Conservation (phyloP, 139 green algal genomes). For the Micractinium sp. region DNA sequence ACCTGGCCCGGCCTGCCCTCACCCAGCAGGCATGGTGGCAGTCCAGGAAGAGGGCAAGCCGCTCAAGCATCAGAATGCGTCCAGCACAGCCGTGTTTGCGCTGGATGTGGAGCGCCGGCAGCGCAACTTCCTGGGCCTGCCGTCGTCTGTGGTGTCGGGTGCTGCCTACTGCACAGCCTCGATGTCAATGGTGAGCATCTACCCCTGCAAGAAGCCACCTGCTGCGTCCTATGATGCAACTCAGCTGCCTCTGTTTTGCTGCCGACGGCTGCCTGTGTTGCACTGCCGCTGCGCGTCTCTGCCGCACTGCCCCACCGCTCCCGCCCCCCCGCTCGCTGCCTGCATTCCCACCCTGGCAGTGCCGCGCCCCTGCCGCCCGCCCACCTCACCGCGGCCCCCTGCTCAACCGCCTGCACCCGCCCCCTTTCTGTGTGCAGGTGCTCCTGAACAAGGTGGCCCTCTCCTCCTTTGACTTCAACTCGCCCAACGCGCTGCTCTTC, state of each 20-base stretch:
- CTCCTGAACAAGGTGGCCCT: conserved; percentile 90
- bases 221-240: background rate
- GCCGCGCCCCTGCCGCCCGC: too few relatives aligned
- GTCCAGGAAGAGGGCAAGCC: background rate
- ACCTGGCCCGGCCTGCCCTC: background rate
- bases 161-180: conserved; percentile 43
- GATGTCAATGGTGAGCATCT: conserved; percentile 50
- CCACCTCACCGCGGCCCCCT: background rate
- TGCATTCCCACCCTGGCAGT: too few relatives aligned
- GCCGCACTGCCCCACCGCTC: background rate
- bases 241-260: background rate
- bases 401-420: background rate
- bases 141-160: conserved; percentile 6
- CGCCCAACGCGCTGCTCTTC: conserved; percentile 78
- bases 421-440: conserved; percentile 40
- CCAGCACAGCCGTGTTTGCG: background rate
- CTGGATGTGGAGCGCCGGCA: conserved; percentile 4
- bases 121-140: conserved; percentile 18
- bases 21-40: background rate
- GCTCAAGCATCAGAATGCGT: background rate
- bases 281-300: background rate
- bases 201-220: background rate
- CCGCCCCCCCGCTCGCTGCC: background rate
- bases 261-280: background rate
- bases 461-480: conserved; percentile 79